Conservation (phyloP, 768 basidiomycete genomes). For the Boletus rex-veris region DNA sequence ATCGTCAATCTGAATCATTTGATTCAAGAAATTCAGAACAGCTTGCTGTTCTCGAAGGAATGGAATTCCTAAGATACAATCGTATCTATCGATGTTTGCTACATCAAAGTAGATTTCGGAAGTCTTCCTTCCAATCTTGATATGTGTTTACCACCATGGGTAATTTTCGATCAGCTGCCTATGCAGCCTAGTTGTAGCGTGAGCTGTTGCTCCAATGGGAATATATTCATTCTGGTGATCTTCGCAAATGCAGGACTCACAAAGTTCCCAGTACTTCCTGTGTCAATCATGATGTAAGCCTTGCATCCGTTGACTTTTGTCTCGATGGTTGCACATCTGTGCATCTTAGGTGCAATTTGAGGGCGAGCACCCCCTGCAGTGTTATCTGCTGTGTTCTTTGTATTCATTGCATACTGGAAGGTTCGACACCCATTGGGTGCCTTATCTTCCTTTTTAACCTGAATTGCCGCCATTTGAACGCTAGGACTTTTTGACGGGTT, state of each 20-base stretch:
- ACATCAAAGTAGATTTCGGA: not conserved
- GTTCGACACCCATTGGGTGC: not conserved
- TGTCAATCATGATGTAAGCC: not conserved
- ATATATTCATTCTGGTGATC: not conserved
- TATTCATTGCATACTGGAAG: not conserved
- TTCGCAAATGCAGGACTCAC: not conserved
- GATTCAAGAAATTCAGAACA: not conserved
- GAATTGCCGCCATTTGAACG: not conserved
- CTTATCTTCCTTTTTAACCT: not conserved
- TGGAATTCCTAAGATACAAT: not conserved
- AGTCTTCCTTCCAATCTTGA: not conserved
- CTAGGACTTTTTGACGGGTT: accelerated
- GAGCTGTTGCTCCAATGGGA: not conserved
- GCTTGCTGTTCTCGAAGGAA: not conserved
- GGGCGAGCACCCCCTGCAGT: not conserved
- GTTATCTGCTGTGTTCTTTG: accelerated
- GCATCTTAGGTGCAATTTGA: not conserved
- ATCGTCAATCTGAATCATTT: not conserved
- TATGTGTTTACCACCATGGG: not conserved
- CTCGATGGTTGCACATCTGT: too few relatives aligned
- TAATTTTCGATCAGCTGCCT: not conserved
- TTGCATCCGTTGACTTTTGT: too few relatives aligned
- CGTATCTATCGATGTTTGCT: not conserved
- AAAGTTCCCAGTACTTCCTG: not conserved
- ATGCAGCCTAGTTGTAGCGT: not conserved